phyloP scores from a whole-genome alignment of 176 grass and related monocot genomes.

The Canna indica region DNA sequence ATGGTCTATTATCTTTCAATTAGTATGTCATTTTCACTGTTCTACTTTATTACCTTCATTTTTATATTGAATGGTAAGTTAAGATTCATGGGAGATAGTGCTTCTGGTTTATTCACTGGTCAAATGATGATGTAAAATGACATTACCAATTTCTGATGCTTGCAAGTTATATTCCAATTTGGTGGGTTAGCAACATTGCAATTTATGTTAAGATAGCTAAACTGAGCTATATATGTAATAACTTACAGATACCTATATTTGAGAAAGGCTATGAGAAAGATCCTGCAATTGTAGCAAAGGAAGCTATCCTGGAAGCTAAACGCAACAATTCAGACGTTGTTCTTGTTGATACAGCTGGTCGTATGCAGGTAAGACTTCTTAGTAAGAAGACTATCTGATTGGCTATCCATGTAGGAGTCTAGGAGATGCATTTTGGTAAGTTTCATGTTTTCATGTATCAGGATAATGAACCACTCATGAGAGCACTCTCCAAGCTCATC shows the following conservation, averaged over 20 bases:
- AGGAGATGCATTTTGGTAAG: background rate
- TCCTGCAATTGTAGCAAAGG: slow-evolving; percentile 76
- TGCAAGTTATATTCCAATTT: background rate
- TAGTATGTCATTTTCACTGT: background rate
- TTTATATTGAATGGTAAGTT: too few relatives aligned
- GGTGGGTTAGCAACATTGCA: too few relatives aligned
- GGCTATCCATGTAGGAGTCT: background rate
- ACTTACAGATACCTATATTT: slow-evolving; percentile 73
- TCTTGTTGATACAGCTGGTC: slow-evolving; percentile 88
- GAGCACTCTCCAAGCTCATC: slow-evolving; percentile 91
- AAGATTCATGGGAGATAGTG: background rate
- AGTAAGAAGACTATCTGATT: background rate
- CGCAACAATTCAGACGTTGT: slow-evolving; percentile 78
- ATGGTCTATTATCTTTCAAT: background rate
- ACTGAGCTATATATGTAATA: background rate
- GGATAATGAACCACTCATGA: slow-evolving; percentile 98
- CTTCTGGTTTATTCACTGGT: background rate
- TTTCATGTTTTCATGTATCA: slow-evolving; percentile 19
- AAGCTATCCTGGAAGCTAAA: slow-evolving; percentile 83
- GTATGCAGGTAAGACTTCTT: slow-evolving; percentile 57
- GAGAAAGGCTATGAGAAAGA: slow-evolving; percentile 98
- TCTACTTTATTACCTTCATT: background rate
- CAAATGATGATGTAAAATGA: background rate
- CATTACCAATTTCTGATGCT: background rate
- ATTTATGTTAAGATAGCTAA: background rate